A percentile compares a stretch with the other conserved stretches of the same genome.
These are phyloP conservation scores for Trichosporon coremiiforme DNA, from an alignment of 1,284 basidiomycete genomes.

Conservation along the genomic window DNA sequence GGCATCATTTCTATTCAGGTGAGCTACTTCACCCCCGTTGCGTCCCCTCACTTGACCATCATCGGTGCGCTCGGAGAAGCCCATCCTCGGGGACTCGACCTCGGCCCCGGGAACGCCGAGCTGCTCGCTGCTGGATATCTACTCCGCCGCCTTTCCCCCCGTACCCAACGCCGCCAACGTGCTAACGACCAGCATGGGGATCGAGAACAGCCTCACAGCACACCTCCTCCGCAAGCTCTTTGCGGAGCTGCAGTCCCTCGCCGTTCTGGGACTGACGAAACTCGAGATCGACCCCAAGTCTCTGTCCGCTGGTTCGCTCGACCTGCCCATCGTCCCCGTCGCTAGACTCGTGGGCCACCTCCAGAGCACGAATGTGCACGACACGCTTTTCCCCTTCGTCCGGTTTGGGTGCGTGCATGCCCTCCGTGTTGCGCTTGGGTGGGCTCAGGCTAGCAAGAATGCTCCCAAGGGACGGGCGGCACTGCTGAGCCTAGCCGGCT, in stretches of 20 bases:
- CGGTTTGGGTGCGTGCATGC: constrained; percentile 48
- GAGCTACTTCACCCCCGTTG: no score
- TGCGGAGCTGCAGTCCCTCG: background rate
- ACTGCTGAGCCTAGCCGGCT: constrained; percentile 49
- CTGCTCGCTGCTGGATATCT: no score
- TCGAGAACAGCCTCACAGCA: background rate
- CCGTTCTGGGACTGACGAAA: background rate
- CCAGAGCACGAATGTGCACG: constrained; percentile 39
- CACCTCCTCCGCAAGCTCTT: background rate
- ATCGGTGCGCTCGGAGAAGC: no score
- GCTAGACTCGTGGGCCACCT: constrained; percentile 40
- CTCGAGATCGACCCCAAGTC: background rate
- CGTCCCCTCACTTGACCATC: no score
- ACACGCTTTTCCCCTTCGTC: constrained; percentile 42
- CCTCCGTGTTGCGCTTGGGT: constrained; percentile 41
- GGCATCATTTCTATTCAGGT: background rate
- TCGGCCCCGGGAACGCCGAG: no score
- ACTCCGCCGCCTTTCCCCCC: no score
- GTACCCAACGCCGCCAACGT: no score
- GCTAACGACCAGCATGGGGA: background rate
- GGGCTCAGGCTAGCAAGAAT: constrained; percentile 38
- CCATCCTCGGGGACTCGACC: no score
- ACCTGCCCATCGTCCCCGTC: constrained; percentile 19
- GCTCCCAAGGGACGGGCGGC: constrained; percentile 28
- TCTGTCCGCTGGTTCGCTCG: background rate